These are phyloP conservation scores for Paraleonurus japonicus DNA, from an alignment of 257 asterid species.

Conservation along the genomic window DNA sequence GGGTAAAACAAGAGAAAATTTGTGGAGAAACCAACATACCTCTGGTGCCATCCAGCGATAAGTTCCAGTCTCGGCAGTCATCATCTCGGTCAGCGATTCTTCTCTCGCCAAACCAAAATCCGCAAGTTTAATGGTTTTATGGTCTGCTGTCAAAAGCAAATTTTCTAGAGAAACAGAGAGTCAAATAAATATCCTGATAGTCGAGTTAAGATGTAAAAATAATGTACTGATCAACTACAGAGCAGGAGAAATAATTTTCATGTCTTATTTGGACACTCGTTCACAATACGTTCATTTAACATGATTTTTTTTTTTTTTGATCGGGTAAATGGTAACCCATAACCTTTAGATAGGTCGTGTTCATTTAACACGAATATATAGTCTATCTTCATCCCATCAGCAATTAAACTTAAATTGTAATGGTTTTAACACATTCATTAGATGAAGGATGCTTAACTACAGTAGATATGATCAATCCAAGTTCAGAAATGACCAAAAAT, in stretches of 20 bases:
- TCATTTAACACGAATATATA: neutral
- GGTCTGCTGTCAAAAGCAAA: slow-evolving; percentile 87
- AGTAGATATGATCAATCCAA: neutral
- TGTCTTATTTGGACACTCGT: neutral
- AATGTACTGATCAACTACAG: no score
- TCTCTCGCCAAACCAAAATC: slow-evolving; percentile 99
- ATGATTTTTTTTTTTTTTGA: no score
- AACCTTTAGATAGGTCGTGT: no score
- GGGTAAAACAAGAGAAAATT: slow-evolving; percentile 5
- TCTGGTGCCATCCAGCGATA: slow-evolving; percentile 99
- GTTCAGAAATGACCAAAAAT: neutral
- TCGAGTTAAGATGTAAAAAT: no score
- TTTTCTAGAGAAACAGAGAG: slow-evolving; percentile 46
- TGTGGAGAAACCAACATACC: slow-evolving; percentile 45
- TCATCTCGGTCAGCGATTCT: slow-evolving; percentile 97
- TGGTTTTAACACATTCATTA: neutral
- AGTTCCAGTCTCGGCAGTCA: slow-evolving; percentile 99
- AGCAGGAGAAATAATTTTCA: no score
- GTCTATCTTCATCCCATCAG: neutral
- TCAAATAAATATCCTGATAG: neutral
- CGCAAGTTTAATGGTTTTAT: slow-evolving; percentile 76
- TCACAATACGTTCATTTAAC: neutral
- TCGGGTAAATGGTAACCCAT: no score
- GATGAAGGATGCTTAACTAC: neutral
- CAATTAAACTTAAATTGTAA: neutral